Evolutionary conservation across 352 stramenopile genomes (phyloP), one percentile per base, ranked within the genome.

Genomic region (Globisporangium paroecandrum): DNA sequence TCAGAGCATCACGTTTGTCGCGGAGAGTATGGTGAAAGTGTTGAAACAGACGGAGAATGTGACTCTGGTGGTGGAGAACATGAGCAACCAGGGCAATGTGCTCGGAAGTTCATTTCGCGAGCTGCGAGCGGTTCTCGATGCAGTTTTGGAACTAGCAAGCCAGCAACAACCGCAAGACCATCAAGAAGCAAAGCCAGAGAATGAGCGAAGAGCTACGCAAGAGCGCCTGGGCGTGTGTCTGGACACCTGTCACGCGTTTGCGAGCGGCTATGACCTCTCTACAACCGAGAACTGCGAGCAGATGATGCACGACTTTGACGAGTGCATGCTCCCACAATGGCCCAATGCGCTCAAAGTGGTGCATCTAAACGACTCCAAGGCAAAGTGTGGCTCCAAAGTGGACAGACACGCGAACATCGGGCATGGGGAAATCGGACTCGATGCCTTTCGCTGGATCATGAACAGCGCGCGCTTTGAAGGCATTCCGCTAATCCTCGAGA

Each of bases 371-470:
- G 78, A 83, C 62, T 83, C 76, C 4, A 79, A 80, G 58, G 69
- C 71, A 6, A 36, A 32, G 0, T 73, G 74, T 12, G 76, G 70
- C 18, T 76, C 76, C 6, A 63, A 69, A 24, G 61, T 56, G 0
- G 78, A 85, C 46, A 76, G 77, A 24, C 78, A 83, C 53, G 78
- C 77, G 25, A 83, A 82, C 66, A 80, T 85, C 38, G 78, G 78
- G 0, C 54, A 72, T 1, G 78, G 78, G 3, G 25, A 38, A 6
- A 78, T 85, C 10, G 70, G 72, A 0, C 34, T 83, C 4, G 25
- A 58, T 9, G 69, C 73, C 9, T 85, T 85, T 36, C 27, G 77
- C 3, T 77, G 73, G 69, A 36, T 85, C 22, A 83, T 85, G 78
- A 79, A 81, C 63, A 67, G 59, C 25, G 58, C 53, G 7, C 65